These are phyloP conservation scores for Aeschynomene evenia DNA, from an alignment of 306 rosid genomes.

Conservation along the genomic window DNA sequence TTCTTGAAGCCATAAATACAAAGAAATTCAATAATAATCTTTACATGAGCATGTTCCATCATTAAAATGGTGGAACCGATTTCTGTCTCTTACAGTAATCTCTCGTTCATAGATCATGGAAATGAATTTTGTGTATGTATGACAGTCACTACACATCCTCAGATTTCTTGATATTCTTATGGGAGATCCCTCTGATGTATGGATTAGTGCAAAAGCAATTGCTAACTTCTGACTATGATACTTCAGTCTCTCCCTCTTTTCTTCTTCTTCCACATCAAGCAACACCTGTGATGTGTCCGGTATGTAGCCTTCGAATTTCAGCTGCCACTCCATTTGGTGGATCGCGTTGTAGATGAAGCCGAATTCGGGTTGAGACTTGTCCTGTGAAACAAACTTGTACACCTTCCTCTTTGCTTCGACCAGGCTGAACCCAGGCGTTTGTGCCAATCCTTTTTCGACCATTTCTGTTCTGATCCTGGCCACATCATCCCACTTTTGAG, in stretches of 20 bases:
- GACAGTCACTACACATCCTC: conserved; percentile 87
- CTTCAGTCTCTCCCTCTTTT: conserved; percentile 74
- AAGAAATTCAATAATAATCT: conserved; percentile 67
- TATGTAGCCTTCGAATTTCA: conserved; percentile 78
- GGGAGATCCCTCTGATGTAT: conserved; percentile 61
- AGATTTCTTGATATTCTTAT: conserved; percentile 72
- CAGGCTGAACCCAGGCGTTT: conserved; percentile 68
- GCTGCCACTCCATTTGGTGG: conserved; percentile 97
- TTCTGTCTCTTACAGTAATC: conserved; percentile 65
- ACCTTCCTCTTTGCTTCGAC: conserved; percentile 68
- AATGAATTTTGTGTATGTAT: conserved; percentile 67
- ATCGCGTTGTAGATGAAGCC: conserved; percentile 56
- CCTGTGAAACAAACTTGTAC: conserved; percentile 76
- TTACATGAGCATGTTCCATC: conserved; percentile 82
- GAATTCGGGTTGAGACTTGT: conserved; percentile 52
- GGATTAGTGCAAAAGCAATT: conserved; percentile 73
- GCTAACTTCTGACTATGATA: conserved; percentile 84
- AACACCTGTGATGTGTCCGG: conserved; percentile 74
- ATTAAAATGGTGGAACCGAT: conserved; percentile 81
- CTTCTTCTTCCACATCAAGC: conserved; percentile 74
- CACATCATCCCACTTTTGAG: conserved; percentile 59
- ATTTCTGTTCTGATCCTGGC: conserved; percentile 66
- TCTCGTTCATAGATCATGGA: conserved; percentile 63
- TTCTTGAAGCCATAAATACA: conserved; percentile 1
- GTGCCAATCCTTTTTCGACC: conserved; percentile 48